Evolutionary conservation across 768 basidiomycete species (phyloP).

Genomic region (Leccinum uliginosum): DNA sequence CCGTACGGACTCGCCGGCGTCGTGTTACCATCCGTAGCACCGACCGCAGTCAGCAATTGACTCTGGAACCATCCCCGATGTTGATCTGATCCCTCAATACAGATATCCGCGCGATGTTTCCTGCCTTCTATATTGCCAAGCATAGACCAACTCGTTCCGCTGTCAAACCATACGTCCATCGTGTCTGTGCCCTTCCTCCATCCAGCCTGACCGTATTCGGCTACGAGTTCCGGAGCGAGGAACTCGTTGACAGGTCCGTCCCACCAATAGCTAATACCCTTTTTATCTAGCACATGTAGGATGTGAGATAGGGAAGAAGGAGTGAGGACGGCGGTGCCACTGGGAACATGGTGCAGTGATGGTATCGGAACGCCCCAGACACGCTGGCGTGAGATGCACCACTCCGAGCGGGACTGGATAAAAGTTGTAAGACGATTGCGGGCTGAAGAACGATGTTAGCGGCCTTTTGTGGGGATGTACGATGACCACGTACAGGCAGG

Average conservation of each 20-base stretch:
- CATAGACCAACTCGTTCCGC: conserved; percentile 91
- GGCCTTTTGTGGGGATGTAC: background rate
- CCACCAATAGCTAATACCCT: conserved; percentile 91
- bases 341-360: conserved; percentile 63
- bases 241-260: conserved; percentile 80
- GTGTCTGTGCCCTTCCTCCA: conserved; percentile 89
- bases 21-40: conserved; percentile 21
- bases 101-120: conserved; percentile 69
- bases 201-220: conserved; percentile 38
- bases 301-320: conserved; percentile 67
- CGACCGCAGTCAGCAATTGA: conserved; percentile 78
- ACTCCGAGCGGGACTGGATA: conserved; percentile 85
- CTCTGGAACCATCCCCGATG: conserved; percentile 99
- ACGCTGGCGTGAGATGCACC: conserved; percentile 98
- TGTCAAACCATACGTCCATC: conserved; percentile 99
- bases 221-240: conserved; percentile 54
- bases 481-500: conserved; percentile 52
- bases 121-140: conserved; percentile 41
- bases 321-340: conserved; percentile 63
- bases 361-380: conserved; percentile 98
- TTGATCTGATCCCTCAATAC: conserved; percentile 94
- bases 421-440: conserved; percentile 86
- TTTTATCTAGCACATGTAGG: conserved; percentile 62
- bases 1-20: conserved; percentile 55
- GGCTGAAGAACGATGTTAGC: conserved; percentile 41